These are phyloP conservation scores for Fusarium subtropicale DNA, from an alignment of 2,329 filamentous ascomycete genomes.

Conservation along the genomic window DNA sequence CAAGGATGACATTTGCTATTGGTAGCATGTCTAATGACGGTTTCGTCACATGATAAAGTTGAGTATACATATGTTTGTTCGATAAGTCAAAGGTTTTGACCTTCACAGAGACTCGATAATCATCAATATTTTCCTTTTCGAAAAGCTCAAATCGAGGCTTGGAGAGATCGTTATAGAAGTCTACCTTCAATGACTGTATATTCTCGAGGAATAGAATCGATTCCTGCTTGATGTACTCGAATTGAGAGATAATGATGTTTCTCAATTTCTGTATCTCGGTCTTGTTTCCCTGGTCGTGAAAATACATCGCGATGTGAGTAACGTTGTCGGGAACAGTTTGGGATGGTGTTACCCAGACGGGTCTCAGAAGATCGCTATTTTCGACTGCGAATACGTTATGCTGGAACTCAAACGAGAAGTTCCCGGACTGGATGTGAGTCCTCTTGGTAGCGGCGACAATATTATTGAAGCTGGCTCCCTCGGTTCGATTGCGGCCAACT, in stretches of 20 bases:
- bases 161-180: not conserved
- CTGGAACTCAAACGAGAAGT: slow-evolving; percentile 33
- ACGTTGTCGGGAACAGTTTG: not conserved
- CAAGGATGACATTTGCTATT: too few species aligned
- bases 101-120: not conserved
- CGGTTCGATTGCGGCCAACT: not conserved
- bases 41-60: too few species aligned
- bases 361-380: slow-evolving; percentile 16
- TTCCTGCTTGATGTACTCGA: not conserved
- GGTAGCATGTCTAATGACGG: too few species aligned
- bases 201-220: slow-evolving; percentile 15
- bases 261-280: slow-evolving; percentile 1
- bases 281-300: slow-evolving; percentile 20
- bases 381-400: slow-evolving; percentile 1
- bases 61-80: too few species aligned
- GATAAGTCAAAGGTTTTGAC: not conserved
- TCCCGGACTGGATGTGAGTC: slow-evolving; percentile 34
- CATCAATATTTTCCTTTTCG: not conserved
- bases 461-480: slow-evolving; percentile 32
- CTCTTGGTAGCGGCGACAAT: slow-evolving; percentile 23
- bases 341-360: slow-evolving; percentile 18
- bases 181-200: not conserved
- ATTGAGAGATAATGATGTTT: slow-evolving; percentile 1
- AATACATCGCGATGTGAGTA: slow-evolving; percentile 26
- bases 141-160: slow-evolving; percentile 6